Conservation (phyloP, 805 yeast genomes). For the Candida boleticola region DNA sequence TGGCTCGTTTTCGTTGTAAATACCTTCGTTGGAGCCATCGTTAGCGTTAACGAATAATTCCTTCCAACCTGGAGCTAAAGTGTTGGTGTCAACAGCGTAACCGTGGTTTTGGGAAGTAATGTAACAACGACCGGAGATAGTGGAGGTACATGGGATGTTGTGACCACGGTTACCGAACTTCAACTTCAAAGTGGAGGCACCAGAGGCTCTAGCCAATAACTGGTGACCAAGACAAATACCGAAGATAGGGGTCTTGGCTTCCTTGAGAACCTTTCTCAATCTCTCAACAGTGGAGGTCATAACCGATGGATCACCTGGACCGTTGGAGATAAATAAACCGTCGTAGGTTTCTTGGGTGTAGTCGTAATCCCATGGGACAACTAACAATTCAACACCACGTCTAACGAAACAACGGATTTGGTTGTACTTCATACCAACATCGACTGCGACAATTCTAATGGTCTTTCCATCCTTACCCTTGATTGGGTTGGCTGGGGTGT, state of each 20-base stretch:
- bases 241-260: slow-evolving; percentile 81
- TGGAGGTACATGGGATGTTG: slow-evolving; percentile 92
- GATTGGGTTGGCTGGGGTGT: slow-evolving; percentile 61
- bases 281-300: slow-evolving; percentile 65
- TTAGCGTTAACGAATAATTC: slow-evolving; percentile 94
- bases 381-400: slow-evolving; percentile 94
- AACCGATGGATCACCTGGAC: slow-evolving; percentile 98
- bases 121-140: slow-evolving; percentile 91
- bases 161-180: slow-evolving; percentile 99
- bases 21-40: slow-evolving; percentile 98
- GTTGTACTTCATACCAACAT: slow-evolving; percentile 97
- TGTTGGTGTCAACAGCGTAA: slow-evolving; percentile 84
- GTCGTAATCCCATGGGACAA: slow-evolving; percentile 95
- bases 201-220: slow-evolving; percentile 90
- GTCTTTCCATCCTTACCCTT: slow-evolving; percentile 68
- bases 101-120: slow-evolving; percentile 99
- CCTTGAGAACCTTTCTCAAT: slow-evolving; percentile 55
- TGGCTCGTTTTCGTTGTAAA: slow-evolving; percentile 83
- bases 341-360: slow-evolving; percentile 79
- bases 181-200: slow-evolving; percentile 88
- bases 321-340: slow-evolving; percentile 94
- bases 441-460: slow-evolving; percentile 83
- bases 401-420: slow-evolving; percentile 95
- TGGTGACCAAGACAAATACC: slow-evolving; percentile 99
- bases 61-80: slow-evolving; percentile 81